Percentiles rank a stretch among this genome's conserved stretches.
Conservation (phyloP, 805 yeast genomes). For the Candida nonsorbophila region DNA sequence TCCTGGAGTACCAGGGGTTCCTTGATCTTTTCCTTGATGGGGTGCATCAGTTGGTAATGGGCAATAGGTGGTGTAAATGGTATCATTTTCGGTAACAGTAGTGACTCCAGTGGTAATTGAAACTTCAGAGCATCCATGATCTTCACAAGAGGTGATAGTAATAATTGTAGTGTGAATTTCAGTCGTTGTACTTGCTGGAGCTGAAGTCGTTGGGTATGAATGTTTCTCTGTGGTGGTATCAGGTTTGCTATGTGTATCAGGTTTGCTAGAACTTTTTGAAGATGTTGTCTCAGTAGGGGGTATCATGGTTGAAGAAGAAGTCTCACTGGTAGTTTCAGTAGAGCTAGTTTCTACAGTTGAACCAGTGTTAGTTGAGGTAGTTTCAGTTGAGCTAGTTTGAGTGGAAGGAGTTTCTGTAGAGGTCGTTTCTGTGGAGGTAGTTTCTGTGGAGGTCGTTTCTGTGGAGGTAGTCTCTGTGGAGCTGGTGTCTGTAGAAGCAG, state of each 20-base stretch:
- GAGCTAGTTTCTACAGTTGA: not conserved
- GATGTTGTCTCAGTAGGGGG: not conserved
- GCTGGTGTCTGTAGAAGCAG: not conserved
- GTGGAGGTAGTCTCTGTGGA: not conserved
- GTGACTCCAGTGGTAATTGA: constrained; percentile 32
- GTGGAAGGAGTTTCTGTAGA: not conserved
- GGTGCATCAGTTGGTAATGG: constrained; percentile 8
- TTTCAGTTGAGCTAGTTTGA: not conserved
- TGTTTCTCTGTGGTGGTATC: no score
- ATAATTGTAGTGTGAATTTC: constrained; percentile 20
- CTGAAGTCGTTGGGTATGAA: no score
- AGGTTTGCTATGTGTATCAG: not conserved
- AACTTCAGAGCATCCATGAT: constrained; percentile 21
- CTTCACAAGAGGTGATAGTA: constrained; percentile 31
- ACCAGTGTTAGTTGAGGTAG: not conserved
- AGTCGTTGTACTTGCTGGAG: no score
- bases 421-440: not conserved
- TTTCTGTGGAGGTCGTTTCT: not conserved
- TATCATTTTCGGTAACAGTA: constrained; percentile 22
- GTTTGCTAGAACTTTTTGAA: no score
- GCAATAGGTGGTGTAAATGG: constrained; percentile 10
- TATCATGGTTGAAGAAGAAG: not conserved
- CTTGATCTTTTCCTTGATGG: no score
- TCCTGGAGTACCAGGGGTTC: no score
- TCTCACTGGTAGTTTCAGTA: not conserved